Percentiles rank a stretch among this genome's conserved stretches.
Evolutionary conservation across 2,329 filamentous ascomycete species (phyloP).

Genomic region (Tricladium varicosporioides): DNA sequence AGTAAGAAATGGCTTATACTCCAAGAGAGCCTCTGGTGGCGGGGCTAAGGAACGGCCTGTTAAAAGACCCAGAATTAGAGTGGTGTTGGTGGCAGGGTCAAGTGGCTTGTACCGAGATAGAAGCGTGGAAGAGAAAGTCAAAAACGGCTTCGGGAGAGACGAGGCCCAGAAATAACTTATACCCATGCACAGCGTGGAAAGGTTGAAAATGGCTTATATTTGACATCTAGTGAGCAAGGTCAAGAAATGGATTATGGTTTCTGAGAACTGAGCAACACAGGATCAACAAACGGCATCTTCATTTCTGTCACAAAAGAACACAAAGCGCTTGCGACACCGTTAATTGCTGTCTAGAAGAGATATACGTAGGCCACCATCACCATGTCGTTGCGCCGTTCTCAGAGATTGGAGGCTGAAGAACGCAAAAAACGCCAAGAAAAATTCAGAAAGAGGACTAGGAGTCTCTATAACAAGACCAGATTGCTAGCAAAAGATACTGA

Average conservation of each 20-base stretch:
- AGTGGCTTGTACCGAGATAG: background rate
- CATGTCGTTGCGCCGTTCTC: conserved; percentile 4
- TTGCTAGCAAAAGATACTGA: conserved; percentile 14
- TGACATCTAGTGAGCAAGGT: background rate
- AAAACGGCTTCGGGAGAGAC: conserved; percentile 1
- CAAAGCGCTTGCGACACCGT: background rate
- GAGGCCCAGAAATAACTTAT: no score
- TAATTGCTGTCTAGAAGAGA: conserved; percentile 2
- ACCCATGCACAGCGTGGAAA: background rate
- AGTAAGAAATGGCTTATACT: no score
- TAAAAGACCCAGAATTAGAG: no score
- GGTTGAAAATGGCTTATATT: conserved; percentile 8
- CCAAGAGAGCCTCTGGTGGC: no score
- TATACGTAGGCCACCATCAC: background rate
- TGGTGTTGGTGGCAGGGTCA: background rate
- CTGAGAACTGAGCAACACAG: background rate
- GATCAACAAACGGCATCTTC: no score
- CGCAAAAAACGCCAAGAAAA: conserved; percentile 20
- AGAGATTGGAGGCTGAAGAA: conserved; percentile 8
- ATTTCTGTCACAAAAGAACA: no score
- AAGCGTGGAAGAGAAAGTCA: conserved; percentile 1
- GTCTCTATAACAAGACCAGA: conserved; percentile 16
- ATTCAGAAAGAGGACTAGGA: conserved; percentile 18
- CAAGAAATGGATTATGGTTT: background rate
- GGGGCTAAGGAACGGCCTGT: no score